Conservation (phyloP, 768 basidiomycete species). For the Leccinum imitatum region DNA sequence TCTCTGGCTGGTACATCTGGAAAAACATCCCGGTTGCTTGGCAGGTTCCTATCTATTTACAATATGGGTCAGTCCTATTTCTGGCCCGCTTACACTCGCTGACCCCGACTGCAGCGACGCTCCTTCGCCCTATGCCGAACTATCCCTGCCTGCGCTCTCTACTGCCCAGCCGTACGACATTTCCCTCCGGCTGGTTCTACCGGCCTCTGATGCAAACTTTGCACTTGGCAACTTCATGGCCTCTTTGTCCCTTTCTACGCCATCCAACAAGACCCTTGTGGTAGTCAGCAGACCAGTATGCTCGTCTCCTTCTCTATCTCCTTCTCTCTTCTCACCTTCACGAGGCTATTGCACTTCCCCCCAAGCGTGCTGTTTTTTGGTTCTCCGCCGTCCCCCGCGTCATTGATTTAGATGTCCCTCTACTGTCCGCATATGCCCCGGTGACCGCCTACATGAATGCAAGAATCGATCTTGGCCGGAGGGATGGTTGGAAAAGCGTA, state of each 20-base stretch:
- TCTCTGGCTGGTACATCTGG: constrained; percentile 77
- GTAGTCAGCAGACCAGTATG: constrained; percentile 66
- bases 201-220: constrained; percentile 63
- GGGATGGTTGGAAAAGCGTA: constrained; percentile 68
- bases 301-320: constrained; percentile 8
- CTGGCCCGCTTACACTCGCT: background rate
- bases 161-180: constrained; percentile 73
- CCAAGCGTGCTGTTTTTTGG: constrained; percentile 30
- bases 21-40: constrained; percentile 67
- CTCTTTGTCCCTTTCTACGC: constrained; percentile 55
- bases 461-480: constrained; percentile 70
- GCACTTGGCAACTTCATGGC: constrained; percentile 87
- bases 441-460: constrained; percentile 51
- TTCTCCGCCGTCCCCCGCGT: constrained; percentile 42
- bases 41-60: constrained; percentile 66
- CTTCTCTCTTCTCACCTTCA: constrained; percentile 10
- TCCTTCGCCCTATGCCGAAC: constrained; percentile 58
- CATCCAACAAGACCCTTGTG: constrained; percentile 62
- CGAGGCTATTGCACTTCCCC: constrained; percentile 60
- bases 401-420: constrained; percentile 50
- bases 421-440: constrained; percentile 55
- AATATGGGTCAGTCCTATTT: constrained; percentile 66
- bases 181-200: constrained; percentile 63
- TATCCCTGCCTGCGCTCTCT: constrained; percentile 49
- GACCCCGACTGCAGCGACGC: constrained; percentile 51